Conservation (phyloP, 306 rosid species). For the Albizia julibrissin region DNA sequence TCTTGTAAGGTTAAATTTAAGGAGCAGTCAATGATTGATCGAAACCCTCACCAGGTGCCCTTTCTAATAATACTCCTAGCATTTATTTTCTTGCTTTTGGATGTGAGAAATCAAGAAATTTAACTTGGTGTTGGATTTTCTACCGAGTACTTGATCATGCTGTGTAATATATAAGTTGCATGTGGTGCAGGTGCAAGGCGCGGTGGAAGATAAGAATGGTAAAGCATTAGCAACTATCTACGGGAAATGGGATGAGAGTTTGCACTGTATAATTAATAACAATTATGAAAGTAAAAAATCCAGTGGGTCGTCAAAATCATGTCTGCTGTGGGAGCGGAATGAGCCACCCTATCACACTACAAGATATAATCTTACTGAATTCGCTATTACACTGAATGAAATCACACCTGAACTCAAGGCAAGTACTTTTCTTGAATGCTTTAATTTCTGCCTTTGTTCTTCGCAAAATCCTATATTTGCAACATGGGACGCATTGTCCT, state of each 20-base stretch:
- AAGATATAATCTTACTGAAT: conserved; percentile 66
- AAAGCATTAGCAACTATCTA: conserved; percentile 54
- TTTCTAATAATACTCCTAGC: conserved; percentile 5
- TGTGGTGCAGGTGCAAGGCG: conserved; percentile 60
- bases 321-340: conserved; percentile 60
- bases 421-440: neutral
- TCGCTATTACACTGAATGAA: conserved; percentile 69
- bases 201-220: conserved; percentile 66
- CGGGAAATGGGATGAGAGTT: conserved; percentile 82
- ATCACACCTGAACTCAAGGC: conserved; percentile 67
- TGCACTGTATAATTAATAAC: conserved; percentile 54
- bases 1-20: conserved; percentile 70
- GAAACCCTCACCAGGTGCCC: conserved; percentile 73
- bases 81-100: neutral
- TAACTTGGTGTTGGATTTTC: neutral
- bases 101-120: neutral
- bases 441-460: neutral
- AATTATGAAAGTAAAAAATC: conserved; percentile 56
- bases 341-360: conserved; percentile 54
- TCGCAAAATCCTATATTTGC: neutral
- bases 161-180: conserved; percentile 24
- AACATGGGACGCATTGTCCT: neutral
- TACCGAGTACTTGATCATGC: conserved; percentile 8
- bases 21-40: conserved; percentile 75
- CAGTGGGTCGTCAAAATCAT: conserved; percentile 47